Evolutionary conservation across 1,284 basidiomycete species (phyloP), one percentile per base, ranked within the genome.

Genomic region (Ganoderma multipileum): DNA sequence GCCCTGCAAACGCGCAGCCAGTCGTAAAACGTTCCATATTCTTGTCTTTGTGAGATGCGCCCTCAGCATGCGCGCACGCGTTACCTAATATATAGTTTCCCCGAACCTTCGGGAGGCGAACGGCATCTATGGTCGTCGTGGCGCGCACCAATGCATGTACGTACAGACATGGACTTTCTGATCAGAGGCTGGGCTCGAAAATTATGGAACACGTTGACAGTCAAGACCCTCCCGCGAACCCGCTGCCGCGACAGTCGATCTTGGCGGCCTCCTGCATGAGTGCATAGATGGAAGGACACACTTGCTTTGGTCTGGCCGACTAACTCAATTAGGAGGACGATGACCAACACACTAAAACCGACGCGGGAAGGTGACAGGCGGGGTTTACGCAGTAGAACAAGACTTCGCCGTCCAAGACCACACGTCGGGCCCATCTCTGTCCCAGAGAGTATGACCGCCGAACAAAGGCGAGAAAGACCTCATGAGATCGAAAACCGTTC

Each of bases 31-130:
- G 9, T 59, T 14, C 57, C 5, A 14, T 5, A 14, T 39, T 12
- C 26, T 16, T n/a, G 23, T 60, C 16, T 8, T 33, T 55, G 28
- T 9, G 26, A 14, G 36, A 23, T 23, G 47, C 18, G 33, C 33
- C 9, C 38, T 39, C 38, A 39, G 38, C 38, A 39, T 39, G 38
- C 58, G 20, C 50, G 54, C 70, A 42, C 26, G 54, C 33, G 55
- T 71, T 71, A 71, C 70, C 58, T 71, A 71, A 71, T 71, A 71
- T 71, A 71, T 59, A 50, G 57, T 71, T 69, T 68, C 65, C 55
- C 65, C 65, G 65, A 68, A 23, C 36, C 47, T 30, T 52, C 63
- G 62, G 64, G 57, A 23, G 42, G 60, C 20, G 47, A 26, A 59
- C 59, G 63, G 57, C 41, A 61, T 39, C 30, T 26, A 18, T 65